Evolutionary conservation across 2,329 filamentous ascomycete species (phyloP).

Genomic region (Pseudogymnoascus verrucosus): DNA sequence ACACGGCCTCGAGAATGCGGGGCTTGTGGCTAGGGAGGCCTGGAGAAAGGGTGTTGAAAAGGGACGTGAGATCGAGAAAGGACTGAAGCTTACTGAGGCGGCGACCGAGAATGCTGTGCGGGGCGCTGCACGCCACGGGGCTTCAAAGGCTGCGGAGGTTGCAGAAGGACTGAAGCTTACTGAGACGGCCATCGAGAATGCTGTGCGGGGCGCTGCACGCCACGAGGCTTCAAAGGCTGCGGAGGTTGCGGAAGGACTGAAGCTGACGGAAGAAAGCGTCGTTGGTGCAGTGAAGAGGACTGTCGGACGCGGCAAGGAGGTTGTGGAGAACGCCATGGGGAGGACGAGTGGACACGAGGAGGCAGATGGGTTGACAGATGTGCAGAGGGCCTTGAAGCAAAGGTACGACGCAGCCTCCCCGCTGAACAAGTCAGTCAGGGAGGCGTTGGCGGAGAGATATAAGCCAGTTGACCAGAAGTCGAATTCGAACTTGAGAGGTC

Average conservation of each 20-base stretch:
- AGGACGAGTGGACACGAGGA: conserved; percentile 36
- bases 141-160: conserved; percentile 5
- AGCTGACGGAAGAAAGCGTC: conserved; percentile 28
- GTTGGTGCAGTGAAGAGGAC: conserved; percentile 34
- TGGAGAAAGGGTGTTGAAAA: neutral
- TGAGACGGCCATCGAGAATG: neutral
- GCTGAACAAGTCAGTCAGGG: conserved; percentile 42
- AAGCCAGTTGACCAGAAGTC: conserved; percentile 34
- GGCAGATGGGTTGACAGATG: conserved; percentile 28
- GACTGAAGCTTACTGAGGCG: neutral
- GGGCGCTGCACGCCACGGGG: neutral
- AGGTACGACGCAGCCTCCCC: conserved; percentile 39
- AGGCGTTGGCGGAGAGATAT: conserved; percentile 49
- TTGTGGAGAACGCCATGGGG: conserved; percentile 33
- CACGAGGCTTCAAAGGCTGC: neutral
- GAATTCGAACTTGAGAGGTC: conserved; percentile 29
- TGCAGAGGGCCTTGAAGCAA: conserved; percentile 44
- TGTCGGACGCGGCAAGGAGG: conserved; percentile 30
- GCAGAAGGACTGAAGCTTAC: conserved; percentile 18
- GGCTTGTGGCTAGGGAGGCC: conserved; percentile 14
- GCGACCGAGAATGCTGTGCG: neutral
- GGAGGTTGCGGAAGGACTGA: conserved; percentile 20
- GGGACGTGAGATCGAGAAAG: neutral
- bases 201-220: neutral
- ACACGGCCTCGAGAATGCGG: conserved; percentile 15